Evolutionary conservation across 768 basidiomycete species (phyloP), one percentile per base, ranked within the genome.

Genomic region (Hortiboletus campestris): DNA sequence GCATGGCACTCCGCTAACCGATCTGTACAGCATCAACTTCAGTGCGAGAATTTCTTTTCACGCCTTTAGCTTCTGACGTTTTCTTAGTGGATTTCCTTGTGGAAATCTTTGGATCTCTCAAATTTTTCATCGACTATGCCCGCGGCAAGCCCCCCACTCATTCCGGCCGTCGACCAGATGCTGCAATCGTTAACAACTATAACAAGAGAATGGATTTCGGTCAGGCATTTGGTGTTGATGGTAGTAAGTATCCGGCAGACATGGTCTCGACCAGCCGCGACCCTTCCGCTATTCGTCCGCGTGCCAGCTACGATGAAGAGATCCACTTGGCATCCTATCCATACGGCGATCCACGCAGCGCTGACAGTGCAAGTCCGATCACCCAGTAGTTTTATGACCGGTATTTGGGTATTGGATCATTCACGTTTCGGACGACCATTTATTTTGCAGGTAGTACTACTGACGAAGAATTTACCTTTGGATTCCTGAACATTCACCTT

Each of bases 41-140:
- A 56, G 80, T 82, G 65, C 49, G 80, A 56, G 41, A 20, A 13
- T 19, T 32, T 42, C 8, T 39, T 42, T 32, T 47, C 28, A 28
- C 17, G n/a, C 40, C 2, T 55, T 35, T 25, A 50, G 14, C 14
- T 46, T 47, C 56, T 64, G 35, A 64, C 51, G 17, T 43, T 6
- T 49, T 42, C 43, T 34, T 51, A 87, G 85, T 73, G 57, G 90
- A 93, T 65, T 91, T 92, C 63, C 60, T 67, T 1, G 43, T 72
- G 46, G 92, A 94, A 71, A 91, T 92, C 19, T 65, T 66, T 31
- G 68, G 74, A 53, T 89, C 89, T 3, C 55, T 89, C 56, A 75
- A 73, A 51, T 92, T 82, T 74, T 91, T 85, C 72, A 60, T 80
- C 53, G 72, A 75, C 62, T 75, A 68, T 59, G 12, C 53, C 28